phyloP scores from a whole-genome alignment of 2,329 filamentous ascomycete genomes.

The Aureobasidium mangrovei region DNA sequence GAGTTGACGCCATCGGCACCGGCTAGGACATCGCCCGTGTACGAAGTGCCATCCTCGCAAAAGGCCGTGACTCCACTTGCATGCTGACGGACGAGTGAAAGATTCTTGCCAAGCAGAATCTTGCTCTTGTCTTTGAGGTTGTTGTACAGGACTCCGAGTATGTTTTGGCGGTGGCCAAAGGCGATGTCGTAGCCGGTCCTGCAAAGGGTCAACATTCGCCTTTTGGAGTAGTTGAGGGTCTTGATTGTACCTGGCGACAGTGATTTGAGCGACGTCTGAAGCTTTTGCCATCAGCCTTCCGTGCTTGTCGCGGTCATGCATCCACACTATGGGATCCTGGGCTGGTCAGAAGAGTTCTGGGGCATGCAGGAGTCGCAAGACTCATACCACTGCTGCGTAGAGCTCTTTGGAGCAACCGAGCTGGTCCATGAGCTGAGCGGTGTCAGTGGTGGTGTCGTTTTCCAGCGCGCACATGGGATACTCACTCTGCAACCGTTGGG shows the following conservation, averaged over 20 bases:
- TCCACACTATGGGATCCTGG: neutral
- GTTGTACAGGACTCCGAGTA: slow-evolving; percentile 20
- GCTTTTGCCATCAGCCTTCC: neutral
- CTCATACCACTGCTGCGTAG: slow-evolving; percentile 15
- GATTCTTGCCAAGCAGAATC: slow-evolving; percentile 3
- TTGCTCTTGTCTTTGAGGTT: slow-evolving; percentile 19
- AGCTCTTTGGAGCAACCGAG: slow-evolving; percentile 33
- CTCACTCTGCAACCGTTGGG: slow-evolving; percentile 33
- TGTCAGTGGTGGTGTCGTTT: neutral
- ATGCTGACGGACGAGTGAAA: slow-evolving; percentile 3
- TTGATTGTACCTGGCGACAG: neutral
- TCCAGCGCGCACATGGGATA: neutral
- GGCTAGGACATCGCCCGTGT: slow-evolving; percentile 22
- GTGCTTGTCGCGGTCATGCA: neutral
- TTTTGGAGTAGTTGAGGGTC: neutral
- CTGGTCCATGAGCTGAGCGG: slow-evolving; percentile 38
- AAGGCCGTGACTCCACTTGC: neutral
- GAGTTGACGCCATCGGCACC: slow-evolving; percentile 25
- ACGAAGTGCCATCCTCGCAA: slow-evolving; percentile 13
- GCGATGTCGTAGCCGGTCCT: slow-evolving; percentile 18
- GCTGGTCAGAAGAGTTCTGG: neutral
- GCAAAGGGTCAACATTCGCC: neutral
- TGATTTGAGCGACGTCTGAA: neutral
- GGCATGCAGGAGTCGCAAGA: fast-evolving
- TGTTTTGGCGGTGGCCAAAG: slow-evolving; percentile 24